Evolutionary conservation across 805 yeast species (phyloP).

Genomic region (Barnettozyma salicaria): DNA sequence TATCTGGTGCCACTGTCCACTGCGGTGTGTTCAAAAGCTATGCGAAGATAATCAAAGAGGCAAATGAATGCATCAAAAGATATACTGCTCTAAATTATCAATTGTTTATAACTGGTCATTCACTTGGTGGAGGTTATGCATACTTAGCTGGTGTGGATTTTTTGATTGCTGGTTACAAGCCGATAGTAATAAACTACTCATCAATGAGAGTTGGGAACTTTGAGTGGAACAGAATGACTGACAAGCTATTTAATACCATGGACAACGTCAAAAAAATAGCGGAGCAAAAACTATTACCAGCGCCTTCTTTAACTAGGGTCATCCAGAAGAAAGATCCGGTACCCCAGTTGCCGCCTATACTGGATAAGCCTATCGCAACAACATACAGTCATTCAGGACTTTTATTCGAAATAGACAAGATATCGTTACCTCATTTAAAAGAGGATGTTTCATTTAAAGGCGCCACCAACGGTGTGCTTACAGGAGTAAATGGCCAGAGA

Average conservation of each 20-base stretch:
- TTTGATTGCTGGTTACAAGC: constrained; percentile 44
- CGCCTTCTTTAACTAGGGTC: constrained; percentile 41
- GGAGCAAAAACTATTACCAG: constrained; percentile 27
- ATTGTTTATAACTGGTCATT: constrained; percentile 62
- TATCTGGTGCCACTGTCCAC: constrained; percentile 38
- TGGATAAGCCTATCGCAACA: constrained; percentile 18
- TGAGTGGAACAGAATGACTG: constrained; percentile 45
- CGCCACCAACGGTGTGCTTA: constrained; percentile 10
- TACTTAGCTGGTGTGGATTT: constrained; percentile 58
- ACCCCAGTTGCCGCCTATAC: constrained; percentile 49
- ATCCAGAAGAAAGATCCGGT: constrained; percentile 53
- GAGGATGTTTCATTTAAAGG: constrained; percentile 17
- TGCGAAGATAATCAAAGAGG: constrained; percentile 33
- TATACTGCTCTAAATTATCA: constrained; percentile 39
- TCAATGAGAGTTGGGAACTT: constrained; percentile 60
- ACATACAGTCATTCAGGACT: constrained; percentile 30
- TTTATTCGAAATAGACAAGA: constrained; percentile 29
- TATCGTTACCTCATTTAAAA: constrained; percentile 31
- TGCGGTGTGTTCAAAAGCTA: constrained; percentile 51
- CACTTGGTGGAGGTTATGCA: constrained; percentile 71
- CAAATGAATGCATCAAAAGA: constrained; percentile 30
- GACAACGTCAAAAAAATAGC: constrained; percentile 25
- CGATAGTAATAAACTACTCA: constrained; percentile 54
- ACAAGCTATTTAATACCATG: constrained; percentile 39
- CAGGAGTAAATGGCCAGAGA: too few relatives aligned